A percentile compares a stretch with the other conserved stretches of the same genome.
Evolutionary conservation across 1,284 basidiomycete genomes (phyloP).

Genomic region (Malassezia psittaci): DNA sequence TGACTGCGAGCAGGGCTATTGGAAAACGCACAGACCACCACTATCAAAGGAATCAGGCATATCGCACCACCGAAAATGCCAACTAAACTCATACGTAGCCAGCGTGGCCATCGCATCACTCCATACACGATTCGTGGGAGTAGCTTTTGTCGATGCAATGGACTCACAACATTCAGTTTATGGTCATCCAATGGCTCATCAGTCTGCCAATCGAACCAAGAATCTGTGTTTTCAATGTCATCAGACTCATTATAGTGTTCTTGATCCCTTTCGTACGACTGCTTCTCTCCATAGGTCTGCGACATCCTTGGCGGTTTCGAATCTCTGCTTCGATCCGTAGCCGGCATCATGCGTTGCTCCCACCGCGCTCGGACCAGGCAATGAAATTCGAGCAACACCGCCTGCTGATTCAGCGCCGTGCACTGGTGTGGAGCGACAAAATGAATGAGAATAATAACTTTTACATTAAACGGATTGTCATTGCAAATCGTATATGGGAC

Average conservation of each 20-base stretch:
- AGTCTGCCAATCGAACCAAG: slow-evolving; percentile 44
- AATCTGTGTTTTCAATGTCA: slow-evolving; percentile 24
- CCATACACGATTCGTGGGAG: slow-evolving; percentile 1
- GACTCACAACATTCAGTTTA: slow-evolving; percentile 6
- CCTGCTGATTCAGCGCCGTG: not conserved
- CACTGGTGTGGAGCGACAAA: too few species aligned
- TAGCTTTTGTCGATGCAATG: not conserved
- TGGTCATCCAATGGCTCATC: slow-evolving; percentile 11
- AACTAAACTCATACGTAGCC: slow-evolving; percentile 33
- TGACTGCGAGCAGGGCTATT: slow-evolving; percentile 20
- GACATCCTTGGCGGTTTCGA: not conserved
- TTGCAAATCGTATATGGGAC: slow-evolving; percentile 56
- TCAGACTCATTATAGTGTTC: not conserved
- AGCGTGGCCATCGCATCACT: slow-evolving; percentile 33
- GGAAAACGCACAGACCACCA: slow-evolving; percentile 24
- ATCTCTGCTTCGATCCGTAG: not conserved
- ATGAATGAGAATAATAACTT: too few species aligned
- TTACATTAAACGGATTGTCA: not conserved
- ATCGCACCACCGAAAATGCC: slow-evolving; percentile 36
- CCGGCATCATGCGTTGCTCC: not conserved
- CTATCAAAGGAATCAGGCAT: slow-evolving; percentile 37
- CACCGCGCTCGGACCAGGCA: not conserved
- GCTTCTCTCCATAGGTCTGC: not conserved
- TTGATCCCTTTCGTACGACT: not conserved
- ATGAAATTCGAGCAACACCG: not conserved